Conservation (phyloP, 2,329 filamentous ascomycete genomes). For the Colletotrichum sp. region DNA sequence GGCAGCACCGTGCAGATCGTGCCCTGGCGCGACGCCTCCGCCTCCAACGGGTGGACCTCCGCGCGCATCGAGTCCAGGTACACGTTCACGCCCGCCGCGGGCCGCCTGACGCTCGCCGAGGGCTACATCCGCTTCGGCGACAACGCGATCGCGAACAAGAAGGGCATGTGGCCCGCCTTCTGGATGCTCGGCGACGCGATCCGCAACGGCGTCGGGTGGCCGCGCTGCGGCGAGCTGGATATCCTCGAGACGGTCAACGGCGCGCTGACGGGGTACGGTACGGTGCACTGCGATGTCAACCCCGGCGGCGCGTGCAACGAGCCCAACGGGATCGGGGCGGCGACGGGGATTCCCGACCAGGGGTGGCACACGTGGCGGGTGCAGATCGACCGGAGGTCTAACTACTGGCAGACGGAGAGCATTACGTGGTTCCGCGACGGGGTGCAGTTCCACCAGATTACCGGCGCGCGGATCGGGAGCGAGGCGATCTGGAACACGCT, state of each 20-base stretch:
- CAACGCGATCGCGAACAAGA: constrained; percentile 38
- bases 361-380: constrained; percentile 55
- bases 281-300: constrained; percentile 49
- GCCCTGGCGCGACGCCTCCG: constrained; percentile 42
- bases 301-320: constrained; percentile 54
- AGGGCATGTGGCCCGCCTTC: constrained; percentile 59
- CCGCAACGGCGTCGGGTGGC: constrained; percentile 51
- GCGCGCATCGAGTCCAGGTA: constrained; percentile 53
- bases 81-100: constrained; percentile 47
- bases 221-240: constrained; percentile 55
- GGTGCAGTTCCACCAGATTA: constrained; percentile 44
- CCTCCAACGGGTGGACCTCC: constrained; percentile 50
- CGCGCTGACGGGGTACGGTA: constrained; percentile 48
- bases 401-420: constrained; percentile 48
- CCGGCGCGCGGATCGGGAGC: constrained; percentile 44
- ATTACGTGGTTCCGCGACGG: constrained; percentile 57
- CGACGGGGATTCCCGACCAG: constrained; percentile 42
- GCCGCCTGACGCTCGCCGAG: constrained; percentile 46
- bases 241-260: constrained; percentile 56
- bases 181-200: constrained; percentile 56
- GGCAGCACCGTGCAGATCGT: constrained; percentile 57
- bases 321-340: constrained; percentile 41
- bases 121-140: constrained; percentile 49
- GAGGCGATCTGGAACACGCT: constrained; percentile 48
- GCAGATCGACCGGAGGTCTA: constrained; percentile 48